Conservation (phyloP, 2,329 filamentous ascomycete species). For the Diplodia scrobiculata region DNA sequence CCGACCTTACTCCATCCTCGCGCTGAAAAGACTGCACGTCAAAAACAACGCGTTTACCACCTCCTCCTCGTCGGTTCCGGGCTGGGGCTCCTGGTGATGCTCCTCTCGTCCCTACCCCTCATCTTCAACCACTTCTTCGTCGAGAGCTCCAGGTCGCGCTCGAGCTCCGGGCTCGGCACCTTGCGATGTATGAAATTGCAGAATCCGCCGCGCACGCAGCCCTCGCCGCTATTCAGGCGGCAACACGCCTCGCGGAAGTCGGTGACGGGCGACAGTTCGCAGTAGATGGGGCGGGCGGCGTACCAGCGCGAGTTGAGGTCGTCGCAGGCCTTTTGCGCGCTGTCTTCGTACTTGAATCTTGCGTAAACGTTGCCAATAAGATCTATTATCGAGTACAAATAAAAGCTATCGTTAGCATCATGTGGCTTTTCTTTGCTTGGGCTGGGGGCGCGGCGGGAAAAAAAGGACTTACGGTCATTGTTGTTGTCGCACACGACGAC, state of each 20-base stretch:
- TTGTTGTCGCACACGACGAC: constrained; percentile 99
- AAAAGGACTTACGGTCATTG: constrained; percentile 76
- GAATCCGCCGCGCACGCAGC: constrained; percentile 92
- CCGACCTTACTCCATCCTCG: background rate
- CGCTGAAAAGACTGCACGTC: background rate
- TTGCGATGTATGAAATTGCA: constrained; percentile 99
- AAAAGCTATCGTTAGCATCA: constrained; percentile 27
- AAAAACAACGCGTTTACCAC: constrained; percentile 38
- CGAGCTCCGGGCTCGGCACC: constrained; percentile 85
- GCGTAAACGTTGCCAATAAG: constrained; percentile 99
- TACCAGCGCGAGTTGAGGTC: constrained; percentile 95
- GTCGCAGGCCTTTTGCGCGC: constrained; percentile 89
- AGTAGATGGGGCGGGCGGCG: constrained; percentile 94
- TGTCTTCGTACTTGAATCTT: constrained; percentile 99
- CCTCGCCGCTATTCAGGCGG: constrained; percentile 88
- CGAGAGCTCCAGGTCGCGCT: constrained; percentile 79
- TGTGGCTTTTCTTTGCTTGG: too few relatives aligned
- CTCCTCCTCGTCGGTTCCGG: constrained; percentile 79
- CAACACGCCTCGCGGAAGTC: constrained; percentile 98
- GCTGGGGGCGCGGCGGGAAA: too few relatives aligned
- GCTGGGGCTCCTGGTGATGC: constrained; percentile 77
- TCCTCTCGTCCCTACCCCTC: constrained; percentile 80
- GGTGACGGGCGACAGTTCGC: constrained; percentile 93
- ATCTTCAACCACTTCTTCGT: constrained; percentile 96
- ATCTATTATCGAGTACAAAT: constrained; percentile 55